Evolutionary conservation across 73 alveolate species (phyloP).

Genomic region (Paramecium sexaurelia): DNA sequence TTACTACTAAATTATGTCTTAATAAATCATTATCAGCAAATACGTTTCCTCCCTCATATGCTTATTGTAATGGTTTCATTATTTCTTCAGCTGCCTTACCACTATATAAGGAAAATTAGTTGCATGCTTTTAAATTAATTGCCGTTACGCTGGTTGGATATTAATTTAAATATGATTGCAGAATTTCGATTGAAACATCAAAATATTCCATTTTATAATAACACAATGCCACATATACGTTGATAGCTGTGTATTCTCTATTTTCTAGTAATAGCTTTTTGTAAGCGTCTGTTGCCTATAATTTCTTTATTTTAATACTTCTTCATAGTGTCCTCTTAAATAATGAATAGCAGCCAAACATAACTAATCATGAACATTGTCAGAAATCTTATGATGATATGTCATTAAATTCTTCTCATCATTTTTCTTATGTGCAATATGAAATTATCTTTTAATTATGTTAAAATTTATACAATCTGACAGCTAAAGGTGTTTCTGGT

Average conservation of each 20-base stretch:
- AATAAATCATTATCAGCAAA: constrained; percentile 94
- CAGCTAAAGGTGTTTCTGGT: constrained; percentile 73
- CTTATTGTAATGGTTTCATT: constrained; percentile 82
- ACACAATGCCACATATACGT: constrained; percentile 97
- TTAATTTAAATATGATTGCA: constrained; percentile 85
- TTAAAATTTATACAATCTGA: constrained; percentile 71
- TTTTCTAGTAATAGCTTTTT: constrained; percentile 87
- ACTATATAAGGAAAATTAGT: constrained; percentile 94
- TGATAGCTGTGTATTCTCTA: constrained; percentile 91
- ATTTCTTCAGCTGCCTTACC: constrained; percentile 98
- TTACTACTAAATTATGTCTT: constrained; percentile 97
- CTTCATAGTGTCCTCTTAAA: constrained; percentile 87
- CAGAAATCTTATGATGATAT: constrained; percentile 85
- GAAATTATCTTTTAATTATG: constrained; percentile 77
- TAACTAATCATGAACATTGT: constrained; percentile 87
- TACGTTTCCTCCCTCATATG: constrained; percentile 93
- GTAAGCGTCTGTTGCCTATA: constrained; percentile 84
- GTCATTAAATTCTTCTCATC: constrained; percentile 92
- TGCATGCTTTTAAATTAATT: constrained; percentile 98
- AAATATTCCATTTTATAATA: constrained; percentile 97
- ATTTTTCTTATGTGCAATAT: constrained; percentile 94
- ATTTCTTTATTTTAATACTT: constrained; percentile 47
- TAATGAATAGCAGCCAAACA: constrained; percentile 98
- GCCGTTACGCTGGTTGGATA: constrained; percentile 87
- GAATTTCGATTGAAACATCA: constrained; percentile 95